Percentiles rank a stretch among this genome's conserved stretches.
These are phyloP conservation scores for Evansstolkia leycettana DNA, from an alignment of 495 filamentous ascomycete genomes.

Conservation along the genomic window DNA sequence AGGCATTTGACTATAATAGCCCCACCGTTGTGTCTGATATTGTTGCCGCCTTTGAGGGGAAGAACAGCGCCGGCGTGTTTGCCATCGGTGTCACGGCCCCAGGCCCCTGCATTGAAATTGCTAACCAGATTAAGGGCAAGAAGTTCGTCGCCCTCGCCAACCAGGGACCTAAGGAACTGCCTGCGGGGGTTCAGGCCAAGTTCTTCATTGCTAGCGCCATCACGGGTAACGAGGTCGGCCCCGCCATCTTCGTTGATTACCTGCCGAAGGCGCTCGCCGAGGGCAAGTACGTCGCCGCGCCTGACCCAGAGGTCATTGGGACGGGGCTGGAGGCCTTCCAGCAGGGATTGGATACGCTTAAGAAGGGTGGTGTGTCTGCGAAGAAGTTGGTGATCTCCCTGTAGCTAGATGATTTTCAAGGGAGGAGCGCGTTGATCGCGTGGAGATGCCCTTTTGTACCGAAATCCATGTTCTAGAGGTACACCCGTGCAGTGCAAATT, in stretches of 20 bases:
- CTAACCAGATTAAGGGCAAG: background rate
- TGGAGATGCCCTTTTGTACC: no score
- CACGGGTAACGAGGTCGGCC: slow-evolving; percentile 20
- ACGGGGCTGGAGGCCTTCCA: slow-evolving; percentile 30
- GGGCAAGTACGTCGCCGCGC: slow-evolving; percentile 12
- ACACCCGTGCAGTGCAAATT: no score
- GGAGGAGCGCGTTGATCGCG: no score
- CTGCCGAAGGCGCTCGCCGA: slow-evolving; percentile 22
- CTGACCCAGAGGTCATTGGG: slow-evolving; percentile 21
- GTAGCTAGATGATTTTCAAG: background rate
- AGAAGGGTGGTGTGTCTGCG: slow-evolving; percentile 23
- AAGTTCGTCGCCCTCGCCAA: background rate
- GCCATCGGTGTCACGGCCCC: background rate
- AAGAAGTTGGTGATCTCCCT: slow-evolving; percentile 27
- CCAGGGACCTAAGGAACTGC: background rate
- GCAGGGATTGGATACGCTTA: slow-evolving; percentile 20
- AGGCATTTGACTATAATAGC: slow-evolving; percentile 47
- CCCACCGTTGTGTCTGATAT: slow-evolving; percentile 18
- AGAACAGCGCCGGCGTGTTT: slow-evolving; percentile 20
- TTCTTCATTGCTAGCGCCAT: slow-evolving; percentile 6
- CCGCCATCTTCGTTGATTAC: slow-evolving; percentile 26
- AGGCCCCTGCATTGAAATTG: background rate
- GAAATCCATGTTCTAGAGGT: no score
- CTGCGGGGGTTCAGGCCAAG: slow-evolving; percentile 5
- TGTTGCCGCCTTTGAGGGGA: slow-evolving; percentile 6